Percentiles rank a stretch among this genome's conserved stretches.
Conservation (phyloP, 306 rosid species). For the Dalbergia oliveri region DNA sequence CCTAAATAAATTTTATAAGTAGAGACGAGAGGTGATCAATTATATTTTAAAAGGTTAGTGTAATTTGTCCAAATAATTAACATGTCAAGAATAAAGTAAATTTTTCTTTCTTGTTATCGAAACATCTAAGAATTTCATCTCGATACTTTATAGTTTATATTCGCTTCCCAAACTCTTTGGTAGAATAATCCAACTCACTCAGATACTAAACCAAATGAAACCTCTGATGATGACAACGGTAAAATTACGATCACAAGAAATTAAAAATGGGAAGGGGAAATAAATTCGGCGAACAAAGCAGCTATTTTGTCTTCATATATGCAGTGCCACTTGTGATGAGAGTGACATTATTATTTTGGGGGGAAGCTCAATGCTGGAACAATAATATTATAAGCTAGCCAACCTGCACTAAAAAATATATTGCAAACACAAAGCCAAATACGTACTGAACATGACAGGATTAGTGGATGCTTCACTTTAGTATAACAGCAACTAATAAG, state of each 20-base stretch:
- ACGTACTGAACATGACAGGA: constrained; percentile 45
- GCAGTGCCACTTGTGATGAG: constrained; percentile 33
- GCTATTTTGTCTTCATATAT: constrained; percentile 32
- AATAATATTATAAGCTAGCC: constrained; percentile 5
- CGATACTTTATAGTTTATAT: not conserved
- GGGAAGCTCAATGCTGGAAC: constrained; percentile 24
- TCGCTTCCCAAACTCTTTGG: constrained; percentile 5
- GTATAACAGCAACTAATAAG: constrained; percentile 51
- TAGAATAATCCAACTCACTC: not conserved
- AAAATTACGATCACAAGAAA: constrained; percentile 15
- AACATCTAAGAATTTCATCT: not conserved
- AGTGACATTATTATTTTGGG: constrained; percentile 29
- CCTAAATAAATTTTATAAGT: too few species aligned
- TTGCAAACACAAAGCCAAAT: constrained; percentile 35
- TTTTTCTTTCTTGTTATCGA: too few species aligned
- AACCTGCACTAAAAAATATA: constrained; percentile 44
- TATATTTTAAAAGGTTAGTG: too few species aligned
- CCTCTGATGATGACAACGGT: not conserved
- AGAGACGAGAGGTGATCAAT: too few species aligned
- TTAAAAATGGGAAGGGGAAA: not conserved
- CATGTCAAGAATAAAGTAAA: too few species aligned
- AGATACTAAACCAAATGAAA: not conserved
- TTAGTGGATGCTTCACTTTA: constrained; percentile 78
- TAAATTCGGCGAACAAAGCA: not conserved
- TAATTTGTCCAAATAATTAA: too few species aligned